Base-by-base conservation (phyloP, 495 filamentous ascomycete species). In the Patellaria atrata region DNA sequence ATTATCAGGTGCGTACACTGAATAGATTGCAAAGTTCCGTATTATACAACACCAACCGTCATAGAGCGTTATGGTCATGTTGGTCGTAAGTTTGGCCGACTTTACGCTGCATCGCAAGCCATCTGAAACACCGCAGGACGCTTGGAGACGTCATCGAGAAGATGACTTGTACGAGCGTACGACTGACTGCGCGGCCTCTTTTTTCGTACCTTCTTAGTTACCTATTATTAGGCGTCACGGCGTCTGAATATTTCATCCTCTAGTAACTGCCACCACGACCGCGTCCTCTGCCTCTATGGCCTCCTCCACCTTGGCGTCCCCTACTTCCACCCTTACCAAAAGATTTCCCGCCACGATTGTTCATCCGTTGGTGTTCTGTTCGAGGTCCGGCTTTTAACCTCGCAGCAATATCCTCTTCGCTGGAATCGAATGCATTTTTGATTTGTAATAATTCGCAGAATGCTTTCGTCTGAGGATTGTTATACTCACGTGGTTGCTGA, bases 371-470 rank as follows among this genome's bases (percentile, higher is more conserved):
- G n/a, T n/a, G n/a, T n/a, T 37, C 27, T 9, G 38, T 36, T 28
- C 29, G 22, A 8, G 52, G 47, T 8, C 51, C 53, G 5, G 35
- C 12, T 35, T 41, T 26, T 55, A 61, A 60, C 42, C 75, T 65
- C 38, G 57, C 62, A 20, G 56, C 52, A 35, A 70, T 68, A 46
- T 86, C 80, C 43, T 79, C 78, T 5, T 81, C 73, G 2, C 52
- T 73, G 0, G 75, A 61, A 41, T 71, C 60, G 60, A 93, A 93
- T 25, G 70, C 64, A 55, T 96, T 86, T 19, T 66, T 60, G 23
- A 94, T 80, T 3, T 71, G 72, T 1, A 94, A 29, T 37, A 94
- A 52, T 33, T 72, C 62, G 52, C 89, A 94, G 55, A 89, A 96
- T 12, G 55, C 50, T 5, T 55, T 55, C 6, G 82, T 94, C 56